Evolutionary conservation across 371 early-diverging fungal species (phyloP).

Genomic region (Parasitella parasitica): DNA sequence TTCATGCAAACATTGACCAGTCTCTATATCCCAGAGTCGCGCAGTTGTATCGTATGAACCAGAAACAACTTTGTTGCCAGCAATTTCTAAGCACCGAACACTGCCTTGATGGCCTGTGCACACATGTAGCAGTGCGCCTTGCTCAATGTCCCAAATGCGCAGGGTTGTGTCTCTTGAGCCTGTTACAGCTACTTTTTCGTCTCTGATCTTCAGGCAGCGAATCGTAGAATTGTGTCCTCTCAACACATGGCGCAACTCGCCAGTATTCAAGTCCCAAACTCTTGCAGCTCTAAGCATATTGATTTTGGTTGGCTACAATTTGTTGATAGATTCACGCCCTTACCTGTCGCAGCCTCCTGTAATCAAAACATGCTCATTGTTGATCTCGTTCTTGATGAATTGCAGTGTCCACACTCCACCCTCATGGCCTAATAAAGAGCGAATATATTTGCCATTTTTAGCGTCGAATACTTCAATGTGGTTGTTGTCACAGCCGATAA

Average conservation of each 20-base stretch:
- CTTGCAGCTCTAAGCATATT: conserved; percentile 68
- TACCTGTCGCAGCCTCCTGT: conserved; percentile 76
- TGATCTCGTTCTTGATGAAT: conserved; percentile 49
- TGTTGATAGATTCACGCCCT: not conserved
- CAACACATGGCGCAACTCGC: conserved; percentile 67
- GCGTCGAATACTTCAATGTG: conserved; percentile 74
- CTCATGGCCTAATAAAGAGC: conserved; percentile 71
- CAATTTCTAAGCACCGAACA: conserved; percentile 80
- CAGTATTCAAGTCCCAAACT: conserved; percentile 84
- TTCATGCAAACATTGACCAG: conserved; percentile 63
- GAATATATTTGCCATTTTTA: conserved; percentile 50
- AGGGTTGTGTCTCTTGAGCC: conserved; percentile 89
- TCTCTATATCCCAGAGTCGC: conserved; percentile 79
- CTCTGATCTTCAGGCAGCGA: conserved; percentile 75
- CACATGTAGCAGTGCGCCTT: conserved; percentile 57
- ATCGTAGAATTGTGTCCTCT: conserved; percentile 89
- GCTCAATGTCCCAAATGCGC: conserved; percentile 78
- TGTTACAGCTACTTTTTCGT: conserved; percentile 66
- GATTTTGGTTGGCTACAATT: not conserved
- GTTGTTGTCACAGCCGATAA: conserved; percentile 75
- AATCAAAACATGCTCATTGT: conserved; percentile 56
- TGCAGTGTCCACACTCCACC: conserved; percentile 91
- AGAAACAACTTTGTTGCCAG: conserved; percentile 71
- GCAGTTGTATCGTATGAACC: conserved; percentile 91
- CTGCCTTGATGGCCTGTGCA: conserved; percentile 76